Percentiles rank a stretch among this genome's conserved stretches.
Evolutionary conservation across 371 early-diverging fungal species (phyloP).

Genomic region (Lichtheimia hyalospora): DNA sequence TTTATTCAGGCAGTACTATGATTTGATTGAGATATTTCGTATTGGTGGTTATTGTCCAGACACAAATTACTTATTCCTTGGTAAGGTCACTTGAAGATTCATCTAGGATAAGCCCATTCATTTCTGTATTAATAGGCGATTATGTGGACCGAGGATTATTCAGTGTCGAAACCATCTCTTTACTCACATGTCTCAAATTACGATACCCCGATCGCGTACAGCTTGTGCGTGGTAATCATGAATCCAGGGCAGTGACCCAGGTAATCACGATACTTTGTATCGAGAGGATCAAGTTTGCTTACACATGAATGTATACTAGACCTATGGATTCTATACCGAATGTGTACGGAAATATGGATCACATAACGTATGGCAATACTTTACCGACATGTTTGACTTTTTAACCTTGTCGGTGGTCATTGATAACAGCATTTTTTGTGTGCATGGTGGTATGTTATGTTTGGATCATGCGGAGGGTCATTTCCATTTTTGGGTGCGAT

Average conservation of each 20-base stretch:
- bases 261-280: conserved; percentile 24
- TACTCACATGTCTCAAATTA: conserved; percentile 88
- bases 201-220: conserved; percentile 92
- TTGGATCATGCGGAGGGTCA: background rate
- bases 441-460: conserved; percentile 87
- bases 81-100: conserved; percentile 28
- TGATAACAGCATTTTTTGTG: conserved; percentile 91
- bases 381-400: conserved; percentile 95
- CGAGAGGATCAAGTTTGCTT: too few species aligned
- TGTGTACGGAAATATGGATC: conserved; percentile 90
- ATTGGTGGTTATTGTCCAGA: conserved; percentile 92
- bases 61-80: conserved; percentile 95
- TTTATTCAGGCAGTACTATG: conserved; percentile 87
- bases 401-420: conserved; percentile 91
- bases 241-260: conserved; percentile 90
- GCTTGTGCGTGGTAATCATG: conserved; percentile 97
- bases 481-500: background rate
- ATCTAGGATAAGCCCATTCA: background rate
- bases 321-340: conserved; percentile 98
- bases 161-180: conserved; percentile 92
- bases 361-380: conserved; percentile 87
- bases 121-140: conserved; percentile 71
- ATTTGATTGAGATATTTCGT: conserved; percentile 93
- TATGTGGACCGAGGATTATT: conserved; percentile 97
- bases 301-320: conserved; percentile 92